These are phyloP conservation scores for Torulaspora pretoriensis DNA, from an alignment of 1,139 yeast genomes.

Conservation along the genomic window DNA sequence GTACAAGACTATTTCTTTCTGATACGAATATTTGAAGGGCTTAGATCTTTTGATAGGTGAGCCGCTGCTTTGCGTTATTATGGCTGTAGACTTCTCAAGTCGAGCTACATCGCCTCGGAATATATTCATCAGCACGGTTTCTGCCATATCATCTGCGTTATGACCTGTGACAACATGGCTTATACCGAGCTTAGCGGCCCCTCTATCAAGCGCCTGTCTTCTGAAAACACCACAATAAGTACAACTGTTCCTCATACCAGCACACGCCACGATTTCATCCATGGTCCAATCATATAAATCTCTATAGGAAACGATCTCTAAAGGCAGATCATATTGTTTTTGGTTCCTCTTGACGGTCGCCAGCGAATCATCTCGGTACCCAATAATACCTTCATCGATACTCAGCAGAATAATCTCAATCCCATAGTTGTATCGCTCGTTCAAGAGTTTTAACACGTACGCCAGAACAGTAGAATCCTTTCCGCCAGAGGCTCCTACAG, in stretches of 20 bases:
- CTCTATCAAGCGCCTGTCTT: constrained; percentile 94
- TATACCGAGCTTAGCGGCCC: constrained; percentile 85
- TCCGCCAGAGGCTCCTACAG: constrained; percentile 98
- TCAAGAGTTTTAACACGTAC: constrained; percentile 75
- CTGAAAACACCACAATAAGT: constrained; percentile 97
- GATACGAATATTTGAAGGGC: constrained; percentile 93
- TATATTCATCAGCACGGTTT: constrained; percentile 91
- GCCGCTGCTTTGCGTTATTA: constrained; percentile 74
- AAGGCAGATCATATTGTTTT: constrained; percentile 78
- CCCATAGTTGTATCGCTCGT: constrained; percentile 85
- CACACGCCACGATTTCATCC: constrained; percentile 96
- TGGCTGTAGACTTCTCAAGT: constrained; percentile 82
- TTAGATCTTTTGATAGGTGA: constrained; percentile 86
- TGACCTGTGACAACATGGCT: constrained; percentile 96
- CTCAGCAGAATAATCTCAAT: constrained; percentile 75
- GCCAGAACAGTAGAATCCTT: constrained; percentile 97
- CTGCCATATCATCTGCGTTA: constrained; percentile 99
- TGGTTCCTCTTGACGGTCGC: constrained; percentile 96
- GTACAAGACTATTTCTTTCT: constrained; percentile 93
- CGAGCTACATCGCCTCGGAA: constrained; percentile 95
- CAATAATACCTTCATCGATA: constrained; percentile 95
- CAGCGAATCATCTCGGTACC: constrained; percentile 93
- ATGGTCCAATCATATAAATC: constrained; percentile 94
- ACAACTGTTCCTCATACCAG: constrained; percentile 91
- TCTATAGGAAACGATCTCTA: constrained; percentile 84